Percentiles rank a stretch among this genome's conserved stretches.
phyloP scores from a whole-genome alignment of 169 alveolate genomes.

The Cryptosporidium meleagridis region DNA sequence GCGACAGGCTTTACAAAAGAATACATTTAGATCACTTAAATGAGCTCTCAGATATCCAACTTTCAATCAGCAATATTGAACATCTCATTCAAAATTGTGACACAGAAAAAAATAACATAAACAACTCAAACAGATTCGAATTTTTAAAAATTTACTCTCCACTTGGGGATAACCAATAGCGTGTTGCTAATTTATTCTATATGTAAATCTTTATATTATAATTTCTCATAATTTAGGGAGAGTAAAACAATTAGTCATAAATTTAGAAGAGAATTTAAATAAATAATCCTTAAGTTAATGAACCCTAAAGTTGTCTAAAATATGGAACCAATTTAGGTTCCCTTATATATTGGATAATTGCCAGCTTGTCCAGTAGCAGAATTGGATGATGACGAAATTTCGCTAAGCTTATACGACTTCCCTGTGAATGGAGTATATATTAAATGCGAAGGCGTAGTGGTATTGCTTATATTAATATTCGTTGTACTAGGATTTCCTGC shows the following conservation, averaged over 20 bases:
- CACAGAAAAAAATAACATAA: neutral
- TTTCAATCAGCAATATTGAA: constrained; percentile 43
- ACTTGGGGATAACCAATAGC: neutral
- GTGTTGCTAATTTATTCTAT: neutral
- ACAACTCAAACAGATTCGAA: neutral
- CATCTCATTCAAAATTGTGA: neutral
- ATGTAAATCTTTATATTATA: too few relatives aligned
- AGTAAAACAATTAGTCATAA: neutral
- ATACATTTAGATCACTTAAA: neutral
- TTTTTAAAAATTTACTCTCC: neutral
- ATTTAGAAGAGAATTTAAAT: neutral
- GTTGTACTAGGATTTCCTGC: constrained; percentile 1
- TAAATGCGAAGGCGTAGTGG: neutral
- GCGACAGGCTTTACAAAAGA: constrained; percentile 32
- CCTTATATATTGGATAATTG: constrained; percentile 57
- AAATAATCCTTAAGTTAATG: neutral
- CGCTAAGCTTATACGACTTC: constrained; percentile 58
- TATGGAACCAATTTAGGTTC: constrained; percentile 53
- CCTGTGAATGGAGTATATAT: constrained; percentile 69
- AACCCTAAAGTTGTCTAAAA: neutral
- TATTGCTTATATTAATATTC: neutral
- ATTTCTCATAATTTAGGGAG: neutral
- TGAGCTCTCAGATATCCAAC: neutral
- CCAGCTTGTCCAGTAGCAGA: neutral
- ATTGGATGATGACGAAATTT: constrained; percentile 27